Base-by-base conservation (phyloP, 192 early-diverging fungal species). In the Coemansia sp. region DNA sequence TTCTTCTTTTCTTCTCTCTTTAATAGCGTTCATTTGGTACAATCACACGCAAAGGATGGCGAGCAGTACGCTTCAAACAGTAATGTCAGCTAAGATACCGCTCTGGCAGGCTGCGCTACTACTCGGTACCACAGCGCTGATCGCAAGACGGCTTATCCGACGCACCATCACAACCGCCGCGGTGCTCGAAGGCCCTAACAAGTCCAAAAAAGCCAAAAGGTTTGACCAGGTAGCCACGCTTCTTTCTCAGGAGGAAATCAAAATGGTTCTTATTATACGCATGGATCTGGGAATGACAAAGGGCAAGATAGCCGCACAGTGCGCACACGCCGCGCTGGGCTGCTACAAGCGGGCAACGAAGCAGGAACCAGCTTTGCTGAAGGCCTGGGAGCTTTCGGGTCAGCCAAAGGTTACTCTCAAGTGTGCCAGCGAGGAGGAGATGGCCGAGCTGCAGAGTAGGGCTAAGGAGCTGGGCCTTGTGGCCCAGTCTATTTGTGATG, bases 221-320 rank as follows among this genome's bases (percentile, higher is more conserved):
- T 47, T 56, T 4, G 56, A 43, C 32, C n/a, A 64, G 13, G 21
- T 49, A 16, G 18, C 47, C 18, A 38, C 42, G 9, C 15, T 57
- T n/a, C 32, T 49, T 1, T 0, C 45, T 7, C 39, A 62, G n/a
- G 74, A 76, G 40, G 75, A 77, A 23, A 64, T 76, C 13, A 78
- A 85, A 45, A 70, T 87, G 89, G 91, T 93, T 16, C 86, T 97
- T 11, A 77, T 95, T 5, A 85, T 98, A 9, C 88, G 95, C 23
- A 92, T 88, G 1, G 97, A 98, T 73, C 79, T 98, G 32, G 91
- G 88, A 40, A 98, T 98, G 97, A 87, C 85, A 19, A 97, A 97
- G 72, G 97, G 97, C 38, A 98, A 98, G 71, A 87, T 92, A 18
- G 94, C 94, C 1, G 94, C 96, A 12, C 95, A 97, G 84, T 98